phyloP scores from a whole-genome alignment of 352 stramenopile genomes.

The Globisporangium nodosum region DNA sequence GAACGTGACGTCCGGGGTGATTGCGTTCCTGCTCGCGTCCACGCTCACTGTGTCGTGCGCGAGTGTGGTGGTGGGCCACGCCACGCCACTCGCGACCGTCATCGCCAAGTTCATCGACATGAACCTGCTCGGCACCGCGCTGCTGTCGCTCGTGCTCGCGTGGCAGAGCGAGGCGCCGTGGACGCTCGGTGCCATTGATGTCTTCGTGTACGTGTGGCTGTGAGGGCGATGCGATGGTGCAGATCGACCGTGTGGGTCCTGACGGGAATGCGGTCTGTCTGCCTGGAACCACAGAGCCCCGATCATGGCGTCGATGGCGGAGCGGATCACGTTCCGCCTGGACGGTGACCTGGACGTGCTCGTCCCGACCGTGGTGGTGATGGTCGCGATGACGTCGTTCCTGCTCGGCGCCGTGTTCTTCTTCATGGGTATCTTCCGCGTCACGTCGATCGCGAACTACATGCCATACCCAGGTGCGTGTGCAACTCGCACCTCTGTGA shows the following conservation, averaged over 20 bases:
- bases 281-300: constrained; percentile 26
- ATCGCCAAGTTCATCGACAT: constrained; percentile 83
- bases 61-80: constrained; percentile 71
- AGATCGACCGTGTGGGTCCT: not conserved
- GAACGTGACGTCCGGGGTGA: constrained; percentile 69
- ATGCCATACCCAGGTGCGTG: constrained; percentile 63
- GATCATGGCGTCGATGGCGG: constrained; percentile 69
- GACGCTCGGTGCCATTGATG: constrained; percentile 73
- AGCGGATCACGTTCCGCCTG: constrained; percentile 54
- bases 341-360: constrained; percentile 54
- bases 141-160: constrained; percentile 62
- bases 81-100: constrained; percentile 44
- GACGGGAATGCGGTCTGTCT: not conserved
- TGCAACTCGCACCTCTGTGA: not conserved
- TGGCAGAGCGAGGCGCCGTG: constrained; percentile 73
- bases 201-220: constrained; percentile 53
- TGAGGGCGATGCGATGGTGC: not conserved
- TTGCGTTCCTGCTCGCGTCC: constrained; percentile 73
- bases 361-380: constrained; percentile 66
- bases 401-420: constrained; percentile 61
- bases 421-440: constrained; percentile 57
- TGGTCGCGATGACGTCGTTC: constrained; percentile 63
- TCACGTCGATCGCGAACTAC: constrained; percentile 81
- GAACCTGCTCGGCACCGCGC: constrained; percentile 66
- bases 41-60: constrained; percentile 76